Evolutionary conservation across 2,329 filamentous ascomycete genomes (phyloP).

Genomic region (Phaeosphaeria sp.): DNA sequence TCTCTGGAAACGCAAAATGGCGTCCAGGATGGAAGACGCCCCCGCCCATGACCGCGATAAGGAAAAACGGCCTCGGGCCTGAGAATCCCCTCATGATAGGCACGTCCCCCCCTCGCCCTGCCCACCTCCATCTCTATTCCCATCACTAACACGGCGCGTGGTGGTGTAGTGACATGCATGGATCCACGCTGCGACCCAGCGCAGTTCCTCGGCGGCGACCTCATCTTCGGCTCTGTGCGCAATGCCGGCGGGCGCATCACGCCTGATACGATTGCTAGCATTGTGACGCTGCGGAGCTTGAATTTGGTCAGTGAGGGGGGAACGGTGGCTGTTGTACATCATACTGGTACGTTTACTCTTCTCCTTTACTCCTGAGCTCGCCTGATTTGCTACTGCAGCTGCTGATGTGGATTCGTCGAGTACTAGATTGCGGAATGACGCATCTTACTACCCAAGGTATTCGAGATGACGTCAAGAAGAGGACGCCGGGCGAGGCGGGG

Average conservation of each 20-base stretch:
- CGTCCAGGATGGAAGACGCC: background rate
- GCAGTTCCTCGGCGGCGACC: conserved; percentile 1
- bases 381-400: too few species aligned
- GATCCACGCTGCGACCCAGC: conserved; percentile 5
- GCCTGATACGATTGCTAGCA: background rate
- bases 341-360: conserved; percentile 3
- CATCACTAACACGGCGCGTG: too few species aligned
- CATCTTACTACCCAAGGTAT: background rate
- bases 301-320: background rate
- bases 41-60: background rate
- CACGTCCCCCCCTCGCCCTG: background rate
- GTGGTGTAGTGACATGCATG: conserved; percentile 5
- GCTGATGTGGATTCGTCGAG: background rate
- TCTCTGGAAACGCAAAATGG: background rate
- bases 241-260: conserved; percentile 3
- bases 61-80: background rate
- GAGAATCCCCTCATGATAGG: background rate
- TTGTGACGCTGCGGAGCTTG: conserved; percentile 1
- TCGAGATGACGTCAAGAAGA: background rate
- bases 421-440: conserved; percentile 5
- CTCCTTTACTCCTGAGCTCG: too few species aligned
- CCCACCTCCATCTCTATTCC: background rate
- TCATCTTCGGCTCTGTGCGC: background rate
- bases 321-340: conserved; percentile 6
- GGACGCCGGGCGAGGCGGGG: background rate